A percentile compares a stretch with the other conserved stretches of the same genome.
Evolutionary conservation across 371 early-diverging fungal genomes (phyloP).

Genomic region (Rhizopus arrhizus): DNA sequence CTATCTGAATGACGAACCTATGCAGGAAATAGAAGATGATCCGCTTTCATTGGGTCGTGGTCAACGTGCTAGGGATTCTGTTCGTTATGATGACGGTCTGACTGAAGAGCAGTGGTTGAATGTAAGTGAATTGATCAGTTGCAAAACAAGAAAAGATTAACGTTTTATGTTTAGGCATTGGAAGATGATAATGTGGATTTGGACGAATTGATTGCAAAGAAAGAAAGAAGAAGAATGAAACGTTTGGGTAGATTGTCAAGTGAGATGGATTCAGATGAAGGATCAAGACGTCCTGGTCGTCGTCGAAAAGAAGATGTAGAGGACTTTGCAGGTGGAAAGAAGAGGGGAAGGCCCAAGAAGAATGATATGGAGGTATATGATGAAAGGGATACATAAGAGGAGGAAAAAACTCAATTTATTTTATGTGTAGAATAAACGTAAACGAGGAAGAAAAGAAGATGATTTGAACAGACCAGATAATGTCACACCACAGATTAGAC

Average conservation of each 20-base stretch:
- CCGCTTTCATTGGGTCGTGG: slow-evolving; percentile 60
- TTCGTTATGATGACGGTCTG: slow-evolving; percentile 89
- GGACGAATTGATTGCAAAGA: slow-evolving; percentile 56
- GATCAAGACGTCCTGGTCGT: slow-evolving; percentile 15
- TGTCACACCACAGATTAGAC: slow-evolving; percentile 53
- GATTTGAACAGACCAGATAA: slow-evolving; percentile 29
- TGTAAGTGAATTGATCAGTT: slow-evolving; percentile 32
- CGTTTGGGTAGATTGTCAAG: slow-evolving; percentile 17
- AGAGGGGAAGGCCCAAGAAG: slow-evolving; percentile 47
- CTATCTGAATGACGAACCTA: slow-evolving; percentile 67
- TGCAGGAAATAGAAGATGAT: slow-evolving; percentile 50
- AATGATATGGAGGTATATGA: slow-evolving; percentile 19
- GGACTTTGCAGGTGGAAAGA: slow-evolving; percentile 36
- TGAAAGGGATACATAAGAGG: not conserved
- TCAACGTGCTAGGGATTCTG: slow-evolving; percentile 63
- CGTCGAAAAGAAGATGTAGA: slow-evolving; percentile 19
- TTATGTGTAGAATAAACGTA: slow-evolving; percentile 25
- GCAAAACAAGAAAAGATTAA: not conserved
- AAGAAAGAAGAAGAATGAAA: slow-evolving; percentile 30
- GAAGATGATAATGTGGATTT: slow-evolving; percentile 68
- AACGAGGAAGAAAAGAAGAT: slow-evolving; percentile 22
- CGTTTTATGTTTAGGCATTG: slow-evolving; percentile 41
- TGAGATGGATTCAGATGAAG: slow-evolving; percentile 13
- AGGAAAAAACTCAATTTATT: not conserved
- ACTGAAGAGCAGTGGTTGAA: slow-evolving; percentile 92